Evolutionary conservation across 2,329 filamentous ascomycete genomes (phyloP), one percentile per base, ranked within the genome.

Genomic region (Shiraia sp.): DNA sequence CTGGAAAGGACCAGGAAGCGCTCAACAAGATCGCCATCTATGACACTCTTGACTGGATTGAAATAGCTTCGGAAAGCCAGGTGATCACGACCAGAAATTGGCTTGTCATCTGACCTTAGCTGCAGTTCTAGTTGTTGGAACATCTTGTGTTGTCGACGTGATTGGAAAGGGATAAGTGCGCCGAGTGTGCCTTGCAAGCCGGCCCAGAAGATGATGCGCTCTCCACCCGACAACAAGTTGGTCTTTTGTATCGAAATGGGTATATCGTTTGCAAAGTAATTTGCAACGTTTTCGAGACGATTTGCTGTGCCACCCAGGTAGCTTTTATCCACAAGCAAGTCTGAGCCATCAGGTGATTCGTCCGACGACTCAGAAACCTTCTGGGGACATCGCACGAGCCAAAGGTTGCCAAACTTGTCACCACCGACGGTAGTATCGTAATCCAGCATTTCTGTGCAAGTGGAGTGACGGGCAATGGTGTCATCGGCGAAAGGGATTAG

Each of bases 371-470:
- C 86, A 26, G 89, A 95, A 6, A 86, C 85, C 67, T 95, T 93
- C 46, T 85, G 77, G 0, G 92, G 90, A 60, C 88, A 93, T 33
- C 93, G 87, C 22, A 99, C 79, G 31, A 99, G 81, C 85, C 90
- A 99, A 12, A 99, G 72, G 60, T 99, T 99, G 47, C 93, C 95
- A 54, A 99, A 99, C 66, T 96, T 97, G 74, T 99, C 93, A 25
- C 92, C 92, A 25, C 92, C 93, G 2, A 90, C 91, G 16, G 88
- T 84, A 1, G 93, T 95, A 67, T 99, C 93, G 69, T 99, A 99
- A 71, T 99, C 93, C 2, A 97, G 85, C 90, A 99, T 96, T 2
- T 90, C 81, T 1, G 88, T 87, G 55, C 88, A 88, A 1, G 90
- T 95, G 1, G 90, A 95, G 88, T 91, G 97, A 23, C 93, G 84